Conservation (phyloP, 2,329 filamentous ascomycete species). For the Cordyceps cicadae region DNA sequence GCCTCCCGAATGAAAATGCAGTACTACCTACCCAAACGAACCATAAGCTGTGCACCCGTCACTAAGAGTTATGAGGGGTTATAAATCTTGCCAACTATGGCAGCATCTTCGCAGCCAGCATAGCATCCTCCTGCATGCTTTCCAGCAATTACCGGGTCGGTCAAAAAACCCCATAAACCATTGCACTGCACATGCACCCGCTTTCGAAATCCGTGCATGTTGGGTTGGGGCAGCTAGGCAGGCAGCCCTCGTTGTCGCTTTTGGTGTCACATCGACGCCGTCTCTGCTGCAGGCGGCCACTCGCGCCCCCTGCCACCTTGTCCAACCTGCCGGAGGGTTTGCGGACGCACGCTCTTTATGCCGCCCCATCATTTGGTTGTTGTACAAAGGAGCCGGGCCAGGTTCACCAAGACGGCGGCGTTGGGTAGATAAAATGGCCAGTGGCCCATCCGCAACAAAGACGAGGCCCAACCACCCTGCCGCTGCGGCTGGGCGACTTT, state of each 20-base stretch:
- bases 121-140: too few species aligned
- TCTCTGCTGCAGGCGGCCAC: not conserved
- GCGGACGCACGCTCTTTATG: constrained; percentile 4
- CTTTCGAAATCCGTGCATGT: not conserved
- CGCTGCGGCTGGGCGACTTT: not conserved
- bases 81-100: too few species aligned
- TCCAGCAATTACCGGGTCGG: not conserved
- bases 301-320: not conserved
- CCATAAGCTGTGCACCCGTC: too few species aligned
- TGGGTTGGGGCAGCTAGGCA: not conserved
- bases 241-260: not conserved
- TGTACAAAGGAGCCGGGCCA: not conserved
- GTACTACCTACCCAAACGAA: too few species aligned
- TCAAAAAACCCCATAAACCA: not conserved
- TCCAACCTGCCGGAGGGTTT: not conserved
- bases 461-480: not conserved
- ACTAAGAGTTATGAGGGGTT: too few species aligned
- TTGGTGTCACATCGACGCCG: not conserved
- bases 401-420: not conserved
- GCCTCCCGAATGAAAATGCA: too few species aligned
- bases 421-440: constrained; percentile 8
- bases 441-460: not conserved
- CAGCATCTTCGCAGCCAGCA: too few species aligned
- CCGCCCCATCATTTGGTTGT: not conserved
- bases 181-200: not conserved